Percentiles rank a stretch among this genome's conserved stretches.
phyloP scores from a whole-genome alignment of 2,329 filamentous ascomycete species.

The Calonectria pteridis region DNA sequence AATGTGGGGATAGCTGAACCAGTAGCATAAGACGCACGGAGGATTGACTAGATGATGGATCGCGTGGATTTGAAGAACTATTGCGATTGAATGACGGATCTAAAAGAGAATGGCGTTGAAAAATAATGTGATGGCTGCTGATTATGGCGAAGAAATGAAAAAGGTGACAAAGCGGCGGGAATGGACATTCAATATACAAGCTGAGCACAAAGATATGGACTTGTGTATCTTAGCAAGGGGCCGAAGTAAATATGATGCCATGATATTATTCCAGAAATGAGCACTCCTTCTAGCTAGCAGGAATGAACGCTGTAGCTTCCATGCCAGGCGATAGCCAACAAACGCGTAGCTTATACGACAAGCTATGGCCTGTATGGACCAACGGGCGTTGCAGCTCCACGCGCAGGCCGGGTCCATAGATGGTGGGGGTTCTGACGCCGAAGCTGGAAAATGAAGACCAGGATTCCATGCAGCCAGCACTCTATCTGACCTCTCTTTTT shows the following conservation, averaged over 20 bases:
- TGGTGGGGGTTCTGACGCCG: slow-evolving; percentile 27
- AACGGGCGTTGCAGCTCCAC: not conserved
- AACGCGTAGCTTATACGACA: not conserved
- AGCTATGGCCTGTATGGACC: not conserved
- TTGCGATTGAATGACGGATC: not conserved
- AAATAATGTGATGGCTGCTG: not conserved
- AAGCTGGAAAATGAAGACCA: slow-evolving; percentile 20
- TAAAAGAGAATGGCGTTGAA: not conserved
- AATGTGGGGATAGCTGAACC: not conserved
- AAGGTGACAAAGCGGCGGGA: not conserved
- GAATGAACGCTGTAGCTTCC: not conserved
- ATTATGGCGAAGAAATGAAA: not conserved
- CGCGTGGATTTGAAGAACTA: not conserved
- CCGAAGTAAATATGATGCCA: not conserved
- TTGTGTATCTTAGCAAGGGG: not conserved
- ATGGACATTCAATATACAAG: not conserved
- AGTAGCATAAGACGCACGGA: not conserved
- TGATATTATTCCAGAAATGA: not conserved
- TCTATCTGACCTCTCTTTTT: not conserved
- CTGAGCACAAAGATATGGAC: not conserved
- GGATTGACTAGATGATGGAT: not conserved
- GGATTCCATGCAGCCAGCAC: slow-evolving; percentile 17
- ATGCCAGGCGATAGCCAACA: not conserved
- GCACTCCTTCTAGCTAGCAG: not conserved
- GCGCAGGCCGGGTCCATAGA: slow-evolving; percentile 8